Base-by-base conservation (phyloP, 768 basidiomycete genomes). In the Hygrophorus russula region DNA sequence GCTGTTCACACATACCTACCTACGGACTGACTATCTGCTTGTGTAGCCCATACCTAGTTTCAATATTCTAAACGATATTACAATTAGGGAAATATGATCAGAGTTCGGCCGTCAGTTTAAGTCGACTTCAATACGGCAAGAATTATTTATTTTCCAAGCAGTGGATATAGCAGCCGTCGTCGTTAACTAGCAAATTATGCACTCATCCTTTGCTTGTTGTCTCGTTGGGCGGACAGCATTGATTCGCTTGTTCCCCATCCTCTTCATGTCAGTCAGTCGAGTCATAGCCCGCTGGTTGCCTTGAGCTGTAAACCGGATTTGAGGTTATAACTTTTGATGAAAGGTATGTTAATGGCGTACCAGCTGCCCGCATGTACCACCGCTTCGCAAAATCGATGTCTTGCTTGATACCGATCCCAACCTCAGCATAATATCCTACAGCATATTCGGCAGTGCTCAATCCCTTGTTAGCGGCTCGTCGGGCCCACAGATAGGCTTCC, bases 311-410 rank as follows among this genome's bases (percentile, higher is more conserved):
- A 14, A 49, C 36, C 19, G 44, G 14, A 43, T 5, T 24, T 11
- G 24, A 14, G 24, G n/a, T 6, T 11, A 47, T 13, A 2, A 19
- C 11, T 6, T 19, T n/a, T 17, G 27, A 28, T 29, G 24, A 10
- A 15, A 38, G 38, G 12, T 35, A 33, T 39, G 15, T 15, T 38
- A 20, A 46, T 28, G 34, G 68, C 84, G 39, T 55, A 97, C 94
- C 93, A 53, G 96, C 96, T 29, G 96, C 93, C 34, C 96, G 78
- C 90, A 97, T 96, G 61, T 99, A 99, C 93, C 94, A 98, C 52
- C 86, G 76, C 64, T 94, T 97, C 14, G 96, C 92, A 59, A 92
- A 82, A 47, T 98, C 94, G 36, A 91, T 63, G 55, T 99, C 94
- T 56, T 89, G 86, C 67, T 94, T 94, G 59, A 94, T 83, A 27